Evolutionary conservation across 2,329 filamentous ascomycete species (phyloP).

Genomic region (Pseudocercospora crystallina): DNA sequence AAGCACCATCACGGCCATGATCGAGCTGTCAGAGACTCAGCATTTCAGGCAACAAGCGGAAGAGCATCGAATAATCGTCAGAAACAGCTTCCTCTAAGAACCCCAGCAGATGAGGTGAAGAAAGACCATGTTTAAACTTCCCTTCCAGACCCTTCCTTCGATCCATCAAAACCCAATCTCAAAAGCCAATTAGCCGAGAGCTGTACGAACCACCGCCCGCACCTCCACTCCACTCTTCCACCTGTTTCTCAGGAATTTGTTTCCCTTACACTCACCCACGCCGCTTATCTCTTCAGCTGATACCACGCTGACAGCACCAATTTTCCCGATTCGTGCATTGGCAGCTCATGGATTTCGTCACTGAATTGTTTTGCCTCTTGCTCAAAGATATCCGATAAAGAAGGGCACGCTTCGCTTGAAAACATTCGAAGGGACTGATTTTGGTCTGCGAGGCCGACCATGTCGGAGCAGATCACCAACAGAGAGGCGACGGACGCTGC

Average conservation of each 20-base stretch:
- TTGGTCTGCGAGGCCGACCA: slow-evolving; percentile 6
- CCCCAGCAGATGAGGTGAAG: no score
- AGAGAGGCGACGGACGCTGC: slow-evolving; percentile 34
- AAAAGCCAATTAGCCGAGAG: slow-evolving; percentile 2
- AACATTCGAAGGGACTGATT: not conserved
- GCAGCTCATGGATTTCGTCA: slow-evolving; percentile 33
- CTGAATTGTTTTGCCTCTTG: slow-evolving; percentile 35
- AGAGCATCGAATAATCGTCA: no score
- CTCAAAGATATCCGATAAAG: slow-evolving; percentile 33
- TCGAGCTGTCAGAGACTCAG: no score
- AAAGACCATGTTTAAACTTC: no score
- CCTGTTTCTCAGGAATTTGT: not conserved
- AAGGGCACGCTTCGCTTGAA: not conserved
- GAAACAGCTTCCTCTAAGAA: no score
- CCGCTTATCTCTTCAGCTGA: no score
- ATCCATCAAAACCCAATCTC: not conserved
- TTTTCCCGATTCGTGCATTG: not conserved
- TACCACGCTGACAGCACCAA: no score
- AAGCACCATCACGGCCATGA: no score
- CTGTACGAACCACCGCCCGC: not conserved
- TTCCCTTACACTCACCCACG: not conserved
- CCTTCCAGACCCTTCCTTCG: not conserved
- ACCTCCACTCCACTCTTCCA: not conserved
- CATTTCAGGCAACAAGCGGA: no score
- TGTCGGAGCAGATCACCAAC: slow-evolving; percentile 18